A percentile compares a stretch with the other conserved stretches of the same genome.
Evolutionary conservation across 2,329 filamentous ascomycete genomes (phyloP).

Genomic region (Amauroascus verrucosus): DNA sequence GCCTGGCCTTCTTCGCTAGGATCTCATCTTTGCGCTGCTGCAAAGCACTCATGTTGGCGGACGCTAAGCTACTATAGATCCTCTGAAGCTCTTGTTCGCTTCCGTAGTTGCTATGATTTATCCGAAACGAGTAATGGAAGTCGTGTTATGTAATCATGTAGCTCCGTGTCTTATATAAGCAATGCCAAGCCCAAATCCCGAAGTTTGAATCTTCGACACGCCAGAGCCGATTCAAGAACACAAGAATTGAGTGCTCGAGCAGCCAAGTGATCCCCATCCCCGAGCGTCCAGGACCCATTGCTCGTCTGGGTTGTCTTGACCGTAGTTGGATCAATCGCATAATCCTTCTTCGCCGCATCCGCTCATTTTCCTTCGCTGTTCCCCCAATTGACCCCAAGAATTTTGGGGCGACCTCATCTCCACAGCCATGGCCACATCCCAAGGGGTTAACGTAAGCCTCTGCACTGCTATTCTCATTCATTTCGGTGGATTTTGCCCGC

Average conservation of each 20-base stretch:
- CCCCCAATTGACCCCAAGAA: slow-evolving; percentile 17
- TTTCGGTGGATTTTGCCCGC: neutral
- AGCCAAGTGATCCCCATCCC: neutral
- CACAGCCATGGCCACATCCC: slow-evolving; percentile 51
- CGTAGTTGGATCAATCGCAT: neutral
- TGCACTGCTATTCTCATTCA: neutral
- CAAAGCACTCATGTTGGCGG: slow-evolving; percentile 21
- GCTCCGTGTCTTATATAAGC: neutral
- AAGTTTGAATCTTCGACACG: slow-evolving; percentile 7
- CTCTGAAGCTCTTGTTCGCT: neutral
- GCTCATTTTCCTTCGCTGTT: slow-evolving; percentile 27
- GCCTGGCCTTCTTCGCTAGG: slow-evolving; percentile 88
- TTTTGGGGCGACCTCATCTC: slow-evolving; percentile 33
- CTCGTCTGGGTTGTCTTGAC: slow-evolving; percentile 1
- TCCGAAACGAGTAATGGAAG: neutral
- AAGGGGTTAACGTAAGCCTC: slow-evolving; percentile 55
- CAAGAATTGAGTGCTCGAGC: slow-evolving; percentile 1
- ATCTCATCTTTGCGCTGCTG: slow-evolving; percentile 89
- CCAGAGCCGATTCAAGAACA: slow-evolving; percentile 2
- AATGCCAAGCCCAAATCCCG: slow-evolving; percentile 12
- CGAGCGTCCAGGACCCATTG: slow-evolving; percentile 1
- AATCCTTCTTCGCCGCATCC: slow-evolving; percentile 28
- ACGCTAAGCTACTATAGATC: neutral
- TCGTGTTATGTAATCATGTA: neutral
- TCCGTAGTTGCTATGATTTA: neutral